Base-by-base conservation (phyloP, 768 basidiomycete genomes). In the Cystobasidium onofrii region DNA sequence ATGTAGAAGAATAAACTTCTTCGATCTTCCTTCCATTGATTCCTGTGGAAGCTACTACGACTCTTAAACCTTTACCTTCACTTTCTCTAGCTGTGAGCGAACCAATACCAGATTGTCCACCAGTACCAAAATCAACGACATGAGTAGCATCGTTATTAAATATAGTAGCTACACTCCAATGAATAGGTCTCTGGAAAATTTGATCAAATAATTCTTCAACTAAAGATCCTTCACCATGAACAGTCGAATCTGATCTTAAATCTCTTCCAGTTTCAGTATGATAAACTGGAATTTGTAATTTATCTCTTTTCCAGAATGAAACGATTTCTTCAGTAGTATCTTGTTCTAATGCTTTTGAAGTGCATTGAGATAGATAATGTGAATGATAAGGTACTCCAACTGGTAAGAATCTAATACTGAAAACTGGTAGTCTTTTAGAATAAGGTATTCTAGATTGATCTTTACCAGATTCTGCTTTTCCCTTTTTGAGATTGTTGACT, bases 301-400 rank as follows among this genome's bases (percentile, higher is more conserved):
- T 89, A 29, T 83, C 81, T 0, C 85, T 77, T 29, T 82, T 80
- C 80, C 78, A 80, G 73, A 61, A 74, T 1, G 73, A 29, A 31
- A 74, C 76, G 1, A 43, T 36, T 73, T 78, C 64, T 78, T 95
- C 92, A 78, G 91, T 86, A 41, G 94, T 82, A 83, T 94, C 91
- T 73, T 89, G 86, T n/a, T 85, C 81, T 44, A 89, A 81, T 60
- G 96, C 82, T 81, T 87, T 89, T 75, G 92, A 86, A 1, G 91
- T 87, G 0, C 87, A 89, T 33, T 86, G 88, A 20, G 80, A 80
- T 69, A 99, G 84, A 82, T 97, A 95, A 23, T 84, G 83, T 81
- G 92, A 94, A 84, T 99, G 96, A 83, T 93, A 99, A 0, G 96
- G 96, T 1, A 93, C 95, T 66, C 88, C 89, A 79, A 99, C 90